Evolutionary conservation across 1,284 basidiomycete genomes (phyloP).

Genomic region (Xerocomus nothofagi): DNA sequence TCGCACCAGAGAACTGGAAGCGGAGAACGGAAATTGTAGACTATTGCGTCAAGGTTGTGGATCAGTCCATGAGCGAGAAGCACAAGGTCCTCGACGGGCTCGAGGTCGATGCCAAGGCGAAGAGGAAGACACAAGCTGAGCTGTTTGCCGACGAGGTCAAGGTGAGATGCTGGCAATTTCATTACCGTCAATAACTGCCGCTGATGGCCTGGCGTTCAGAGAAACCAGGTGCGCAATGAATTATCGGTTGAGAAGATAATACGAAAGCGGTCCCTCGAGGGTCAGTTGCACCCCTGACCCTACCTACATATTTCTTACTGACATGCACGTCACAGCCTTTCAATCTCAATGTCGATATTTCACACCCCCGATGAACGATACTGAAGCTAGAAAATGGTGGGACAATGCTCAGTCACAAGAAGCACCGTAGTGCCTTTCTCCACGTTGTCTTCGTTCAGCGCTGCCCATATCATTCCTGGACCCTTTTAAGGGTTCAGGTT

Average conservation of each 20-base stretch:
- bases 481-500: no score
- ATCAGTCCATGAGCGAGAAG: constrained; percentile 63
- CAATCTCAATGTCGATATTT: constrained; percentile 83
- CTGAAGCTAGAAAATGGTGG: constrained; percentile 71
- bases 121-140: constrained; percentile 53
- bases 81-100: constrained; percentile 45
- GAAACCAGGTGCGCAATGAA: constrained; percentile 80
- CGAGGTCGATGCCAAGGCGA: constrained; percentile 44
- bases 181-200: constrained; percentile 32
- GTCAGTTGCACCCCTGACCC: constrained; percentile 42
- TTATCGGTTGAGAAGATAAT: constrained; percentile 79
- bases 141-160: constrained; percentile 75
- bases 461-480: constrained; percentile 10
- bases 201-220: constrained; percentile 45
- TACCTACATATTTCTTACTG: constrained; percentile 17
- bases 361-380: constrained; percentile 61
- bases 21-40: constrained; percentile 75
- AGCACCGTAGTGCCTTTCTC: constrained; percentile 32
- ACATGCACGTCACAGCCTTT: constrained; percentile 58
- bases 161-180: constrained; percentile 44
- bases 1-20: constrained; percentile 74
- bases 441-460: constrained; percentile 35
- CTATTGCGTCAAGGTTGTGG: constrained; percentile 76
- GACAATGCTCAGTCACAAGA: constrained; percentile 45
- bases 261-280: constrained; percentile 74